A percentile compares a stretch with the other conserved stretches of the same genome.
Evolutionary conservation across 805 yeast genomes (phyloP).

Genomic region (Lachancea quebecensis): DNA sequence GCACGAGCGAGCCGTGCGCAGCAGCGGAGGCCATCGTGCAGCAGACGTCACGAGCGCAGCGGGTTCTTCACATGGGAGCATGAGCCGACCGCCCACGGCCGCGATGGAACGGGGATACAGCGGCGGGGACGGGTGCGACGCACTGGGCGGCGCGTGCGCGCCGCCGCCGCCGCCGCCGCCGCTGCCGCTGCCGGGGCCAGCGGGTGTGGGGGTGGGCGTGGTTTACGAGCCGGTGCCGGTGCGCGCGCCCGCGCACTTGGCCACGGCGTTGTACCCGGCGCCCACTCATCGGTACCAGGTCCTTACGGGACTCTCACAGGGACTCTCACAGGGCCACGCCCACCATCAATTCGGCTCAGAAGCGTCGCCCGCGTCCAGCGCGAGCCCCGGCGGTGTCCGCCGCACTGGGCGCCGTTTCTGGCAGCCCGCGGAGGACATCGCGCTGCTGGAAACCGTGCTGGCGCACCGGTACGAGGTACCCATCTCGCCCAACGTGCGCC

Average conservation of each 20-base stretch:
- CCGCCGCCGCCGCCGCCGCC: not conserved
- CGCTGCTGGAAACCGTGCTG: conserved; percentile 3
- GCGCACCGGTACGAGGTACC: conserved; percentile 2
- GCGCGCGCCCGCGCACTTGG: no score
- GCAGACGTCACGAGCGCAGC: no score
- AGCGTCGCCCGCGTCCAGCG: conserved; percentile 1
- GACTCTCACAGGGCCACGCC: no score
- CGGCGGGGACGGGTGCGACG: conserved; percentile 3
- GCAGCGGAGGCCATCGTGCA: no score
- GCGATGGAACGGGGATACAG: not conserved
- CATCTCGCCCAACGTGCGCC: conserved; percentile 2
- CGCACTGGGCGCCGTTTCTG: conserved; percentile 2
- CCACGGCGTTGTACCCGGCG: not conserved
- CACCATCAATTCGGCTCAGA: not conserved
- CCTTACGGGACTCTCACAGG: no score
- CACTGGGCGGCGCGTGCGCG: conserved; percentile 3
- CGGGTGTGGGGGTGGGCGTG: no score
- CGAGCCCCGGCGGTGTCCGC: not conserved
- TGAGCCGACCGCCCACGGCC: no score
- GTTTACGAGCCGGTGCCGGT: not conserved
- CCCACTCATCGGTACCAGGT: not conserved
- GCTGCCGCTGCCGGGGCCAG: no score
- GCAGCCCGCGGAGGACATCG: conserved; percentile 7
- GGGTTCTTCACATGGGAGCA: no score
- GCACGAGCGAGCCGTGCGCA: no score